Conservation (phyloP, 352 stramenopile species). For the Globisporangium nagaii region DNA sequence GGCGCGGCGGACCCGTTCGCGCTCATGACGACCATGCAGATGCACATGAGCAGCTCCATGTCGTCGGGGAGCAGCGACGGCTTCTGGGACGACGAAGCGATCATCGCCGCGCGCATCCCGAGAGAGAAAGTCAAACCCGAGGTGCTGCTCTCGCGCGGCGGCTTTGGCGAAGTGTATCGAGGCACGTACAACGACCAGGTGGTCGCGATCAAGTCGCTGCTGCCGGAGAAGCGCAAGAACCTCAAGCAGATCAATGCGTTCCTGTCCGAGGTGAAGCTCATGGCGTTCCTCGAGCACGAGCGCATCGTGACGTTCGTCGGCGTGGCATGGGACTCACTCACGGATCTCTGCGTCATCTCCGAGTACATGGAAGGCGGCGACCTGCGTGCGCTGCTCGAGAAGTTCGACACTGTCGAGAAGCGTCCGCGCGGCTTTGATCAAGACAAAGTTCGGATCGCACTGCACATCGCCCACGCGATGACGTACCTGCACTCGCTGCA, state of each 20-base stretch:
- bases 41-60: not conserved
- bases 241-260: slow-evolving; percentile 34
- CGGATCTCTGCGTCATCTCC: slow-evolving; percentile 27
- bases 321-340: slow-evolving; percentile 33
- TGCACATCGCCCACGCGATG: slow-evolving; percentile 34
- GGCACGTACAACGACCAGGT: slow-evolving; percentile 28
- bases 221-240: slow-evolving; percentile 24
- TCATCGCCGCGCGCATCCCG: slow-evolving; percentile 29
- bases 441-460: slow-evolving; percentile 47
- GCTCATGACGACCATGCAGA: slow-evolving; percentile 2
- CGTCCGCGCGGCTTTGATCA: slow-evolving; percentile 30
- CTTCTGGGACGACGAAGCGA: slow-evolving; percentile 35
- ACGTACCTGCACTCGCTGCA: slow-evolving; percentile 51
- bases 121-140: slow-evolving; percentile 21
- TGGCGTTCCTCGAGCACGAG: slow-evolving; percentile 31
- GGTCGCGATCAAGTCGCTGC: slow-evolving; percentile 45
- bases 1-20: not conserved
- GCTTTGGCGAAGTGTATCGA: slow-evolving; percentile 41
- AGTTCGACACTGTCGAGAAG: slow-evolving; percentile 18
- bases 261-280: slow-evolving; percentile 40
- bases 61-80: slow-evolving; percentile 1
- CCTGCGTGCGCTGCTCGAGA: slow-evolving; percentile 21
- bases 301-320: slow-evolving; percentile 39
- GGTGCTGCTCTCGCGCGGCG: slow-evolving; percentile 25
- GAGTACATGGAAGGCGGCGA: slow-evolving; percentile 48